phyloP scores from a whole-genome alignment of 805 yeast genomes.

The Cyberlindnera lachancei region DNA sequence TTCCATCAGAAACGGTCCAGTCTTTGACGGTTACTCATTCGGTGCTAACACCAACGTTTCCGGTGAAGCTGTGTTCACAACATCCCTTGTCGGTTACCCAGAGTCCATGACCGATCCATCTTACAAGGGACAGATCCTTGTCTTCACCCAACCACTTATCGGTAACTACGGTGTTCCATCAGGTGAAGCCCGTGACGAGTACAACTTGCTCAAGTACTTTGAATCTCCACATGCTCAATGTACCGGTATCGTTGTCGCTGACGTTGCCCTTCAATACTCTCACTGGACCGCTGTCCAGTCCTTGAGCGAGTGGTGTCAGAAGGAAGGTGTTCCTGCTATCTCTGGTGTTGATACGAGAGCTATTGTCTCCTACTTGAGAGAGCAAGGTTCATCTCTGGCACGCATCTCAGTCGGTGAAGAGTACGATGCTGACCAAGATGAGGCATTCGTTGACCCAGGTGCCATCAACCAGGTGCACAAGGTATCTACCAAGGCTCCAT shows the following conservation, averaged over 20 bases:
- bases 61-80: conserved; percentile 97
- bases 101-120: conserved; percentile 99
- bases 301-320: conserved; percentile 89
- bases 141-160: conserved; percentile 93
- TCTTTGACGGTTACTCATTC: conserved; percentile 87
- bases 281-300: conserved; percentile 99
- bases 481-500: conserved; percentile 93
- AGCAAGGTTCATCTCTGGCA: conserved; percentile 92
- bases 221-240: conserved; percentile 91
- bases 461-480: conserved; percentile 82
- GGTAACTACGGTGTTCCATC: conserved; percentile 99
- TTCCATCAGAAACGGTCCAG: conserved; percentile 88
- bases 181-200: conserved; percentile 71
- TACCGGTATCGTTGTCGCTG: conserved; percentile 93
- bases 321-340: conserved; percentile 93
- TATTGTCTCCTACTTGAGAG: conserved; percentile 86
- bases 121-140: conserved; percentile 92
- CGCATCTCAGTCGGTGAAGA: conserved; percentile 85
- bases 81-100: conserved; percentile 97
- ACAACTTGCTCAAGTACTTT: conserved; percentile 77
- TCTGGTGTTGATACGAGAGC: conserved; percentile 98
- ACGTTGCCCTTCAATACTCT: conserved; percentile 91
- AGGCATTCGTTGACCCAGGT: conserved; percentile 87
- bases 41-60: conserved; percentile 90
- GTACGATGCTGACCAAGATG: conserved; percentile 86